These are phyloP conservation scores for Colletotrichum melonis DNA, from an alignment of 2,329 filamentous ascomycete species.

Conservation along the genomic window DNA sequence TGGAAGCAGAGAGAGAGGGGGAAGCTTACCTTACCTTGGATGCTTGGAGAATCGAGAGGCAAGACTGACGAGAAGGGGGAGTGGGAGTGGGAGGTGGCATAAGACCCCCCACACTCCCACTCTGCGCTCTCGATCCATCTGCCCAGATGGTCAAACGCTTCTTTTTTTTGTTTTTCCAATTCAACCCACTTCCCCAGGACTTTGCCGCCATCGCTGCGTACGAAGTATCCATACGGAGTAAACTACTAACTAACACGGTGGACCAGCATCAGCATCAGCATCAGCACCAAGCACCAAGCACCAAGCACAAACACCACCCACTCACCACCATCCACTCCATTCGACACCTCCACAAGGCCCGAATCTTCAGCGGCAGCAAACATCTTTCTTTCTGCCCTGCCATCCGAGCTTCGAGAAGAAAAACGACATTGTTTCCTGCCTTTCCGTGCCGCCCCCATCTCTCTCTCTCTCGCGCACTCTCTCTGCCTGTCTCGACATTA, in stretches of 20 bases:
- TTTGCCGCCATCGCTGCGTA: slow-evolving; percentile 15
- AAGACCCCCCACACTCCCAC: slow-evolving; percentile 32
- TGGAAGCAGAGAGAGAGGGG: not conserved
- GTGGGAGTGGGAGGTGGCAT: slow-evolving; percentile 28
- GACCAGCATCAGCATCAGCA: not conserved
- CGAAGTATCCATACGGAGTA: too few relatives aligned
- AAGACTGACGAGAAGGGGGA: not conserved
- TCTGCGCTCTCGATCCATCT: slow-evolving; percentile 3
- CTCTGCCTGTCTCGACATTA: not conserved
- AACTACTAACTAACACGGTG: slow-evolving; percentile 2
- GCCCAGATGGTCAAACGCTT: slow-evolving; percentile 14
- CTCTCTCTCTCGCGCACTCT: not conserved
- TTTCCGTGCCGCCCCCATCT: not conserved
- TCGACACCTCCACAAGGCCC: not conserved
- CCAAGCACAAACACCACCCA: not conserved
- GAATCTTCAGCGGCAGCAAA: not conserved
- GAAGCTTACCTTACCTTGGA: not conserved
- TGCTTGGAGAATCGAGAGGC: not conserved
- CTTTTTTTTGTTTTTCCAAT: not conserved
- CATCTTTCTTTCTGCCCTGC: not conserved
- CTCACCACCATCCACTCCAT: not conserved
- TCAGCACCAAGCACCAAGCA: not conserved
- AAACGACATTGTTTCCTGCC: not conserved
- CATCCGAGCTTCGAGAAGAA: slow-evolving; percentile 19
- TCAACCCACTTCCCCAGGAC: slow-evolving; percentile 32